phyloP scores from a whole-genome alignment of 2,329 filamentous ascomycete species.

The Knufia fluminis region DNA sequence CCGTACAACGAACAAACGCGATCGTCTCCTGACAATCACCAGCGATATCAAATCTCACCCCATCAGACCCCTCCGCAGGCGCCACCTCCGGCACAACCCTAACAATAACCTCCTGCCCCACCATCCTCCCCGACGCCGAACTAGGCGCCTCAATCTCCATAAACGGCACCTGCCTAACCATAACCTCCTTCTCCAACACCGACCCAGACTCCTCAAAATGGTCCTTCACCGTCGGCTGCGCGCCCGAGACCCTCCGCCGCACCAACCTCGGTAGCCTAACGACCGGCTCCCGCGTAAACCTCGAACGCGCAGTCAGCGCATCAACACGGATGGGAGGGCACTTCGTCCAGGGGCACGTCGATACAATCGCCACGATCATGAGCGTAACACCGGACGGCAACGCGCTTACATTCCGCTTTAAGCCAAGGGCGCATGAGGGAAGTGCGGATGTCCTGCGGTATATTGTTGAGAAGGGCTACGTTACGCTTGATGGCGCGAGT shows the following conservation, averaged over 20 bases:
- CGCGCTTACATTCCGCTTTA: slow-evolving; percentile 75
- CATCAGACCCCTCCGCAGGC: slow-evolving; percentile 62
- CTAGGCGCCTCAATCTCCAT: slow-evolving; percentile 90
- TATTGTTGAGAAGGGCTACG: slow-evolving; percentile 91
- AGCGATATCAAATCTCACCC: slow-evolving; percentile 77
- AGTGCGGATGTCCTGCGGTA: slow-evolving; percentile 66
- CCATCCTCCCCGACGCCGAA: slow-evolving; percentile 73
- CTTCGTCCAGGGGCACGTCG: slow-evolving; percentile 96
- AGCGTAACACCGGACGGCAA: slow-evolving; percentile 74
- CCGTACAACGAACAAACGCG: too few species aligned
- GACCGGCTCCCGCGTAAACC: slow-evolving; percentile 64
- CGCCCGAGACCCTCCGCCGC: slow-evolving; percentile 88
- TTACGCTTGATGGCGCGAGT: slow-evolving; percentile 88
- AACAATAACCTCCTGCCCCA: slow-evolving; percentile 66
- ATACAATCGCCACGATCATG: slow-evolving; percentile 71
- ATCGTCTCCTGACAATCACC: too few species aligned
- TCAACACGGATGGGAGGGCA: slow-evolving; percentile 95
- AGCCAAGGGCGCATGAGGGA: slow-evolving; percentile 42
- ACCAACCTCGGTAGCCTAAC: slow-evolving; percentile 80
- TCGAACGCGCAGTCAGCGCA: slow-evolving; percentile 85
- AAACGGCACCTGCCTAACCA: slow-evolving; percentile 92
- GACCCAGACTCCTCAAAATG: slow-evolving; percentile 28
- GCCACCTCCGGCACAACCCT: slow-evolving; percentile 77
- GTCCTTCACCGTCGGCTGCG: slow-evolving; percentile 80
- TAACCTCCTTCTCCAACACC: slow-evolving; percentile 57